Conservation (phyloP, 805 yeast genomes). For the Jamesozyma piceae region DNA sequence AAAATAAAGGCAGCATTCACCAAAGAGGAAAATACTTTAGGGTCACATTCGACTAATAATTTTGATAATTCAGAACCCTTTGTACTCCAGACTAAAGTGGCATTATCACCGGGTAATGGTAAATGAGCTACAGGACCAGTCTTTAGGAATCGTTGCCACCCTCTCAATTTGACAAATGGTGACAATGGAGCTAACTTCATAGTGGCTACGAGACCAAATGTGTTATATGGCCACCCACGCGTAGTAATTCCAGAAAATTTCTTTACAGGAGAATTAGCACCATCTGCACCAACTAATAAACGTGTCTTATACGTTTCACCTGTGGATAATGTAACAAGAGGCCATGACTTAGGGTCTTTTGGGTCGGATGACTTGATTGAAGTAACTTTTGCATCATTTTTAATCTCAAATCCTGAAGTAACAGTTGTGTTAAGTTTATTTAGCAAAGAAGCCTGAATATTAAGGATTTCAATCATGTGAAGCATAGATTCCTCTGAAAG, state of each 20-base stretch:
- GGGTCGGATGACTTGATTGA: slow-evolving; percentile 34
- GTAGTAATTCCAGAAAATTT: slow-evolving; percentile 71
- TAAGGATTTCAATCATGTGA: slow-evolving; percentile 85
- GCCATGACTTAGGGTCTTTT: slow-evolving; percentile 53
- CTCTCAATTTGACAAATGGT: slow-evolving; percentile 66
- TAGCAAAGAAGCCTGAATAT: slow-evolving; percentile 68
- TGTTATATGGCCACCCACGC: slow-evolving; percentile 84
- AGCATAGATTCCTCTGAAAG: slow-evolving; percentile 56
- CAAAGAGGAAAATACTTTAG: slow-evolving; percentile 54
- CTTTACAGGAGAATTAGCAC: slow-evolving; percentile 88
- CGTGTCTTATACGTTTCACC: slow-evolving; percentile 61
- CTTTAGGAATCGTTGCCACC: slow-evolving; percentile 83
- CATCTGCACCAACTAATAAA: slow-evolving; percentile 90
- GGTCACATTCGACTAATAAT: slow-evolving; percentile 48
- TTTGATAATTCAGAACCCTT: slow-evolving; percentile 68
- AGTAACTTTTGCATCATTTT: slow-evolving; percentile 61
- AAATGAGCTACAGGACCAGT: slow-evolving; percentile 90
- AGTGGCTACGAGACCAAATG: slow-evolving; percentile 91
- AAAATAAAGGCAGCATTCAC: slow-evolving; percentile 84
- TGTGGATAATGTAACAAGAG: slow-evolving; percentile 54
- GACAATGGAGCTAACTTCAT: slow-evolving; percentile 63
- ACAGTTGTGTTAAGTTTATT: slow-evolving; percentile 40
- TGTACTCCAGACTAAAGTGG: slow-evolving; percentile 92
- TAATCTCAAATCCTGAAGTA: slow-evolving; percentile 32
- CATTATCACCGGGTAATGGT: slow-evolving; percentile 77